Conservation (phyloP, 1,284 basidiomycete species). For the Neolentinus lepideus region DNA sequence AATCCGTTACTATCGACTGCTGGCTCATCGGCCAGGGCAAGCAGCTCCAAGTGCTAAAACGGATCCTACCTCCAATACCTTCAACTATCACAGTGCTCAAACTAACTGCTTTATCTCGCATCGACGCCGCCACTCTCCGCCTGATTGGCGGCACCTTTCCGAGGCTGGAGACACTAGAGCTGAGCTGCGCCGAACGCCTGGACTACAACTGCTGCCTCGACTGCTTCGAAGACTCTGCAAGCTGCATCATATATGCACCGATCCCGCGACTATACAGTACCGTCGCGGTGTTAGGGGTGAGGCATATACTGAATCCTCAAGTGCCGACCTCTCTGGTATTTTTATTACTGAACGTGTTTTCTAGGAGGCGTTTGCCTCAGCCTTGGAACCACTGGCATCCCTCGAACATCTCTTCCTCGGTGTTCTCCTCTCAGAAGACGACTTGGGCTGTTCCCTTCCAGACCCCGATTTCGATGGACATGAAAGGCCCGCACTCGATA, state of each 20-base stretch:
- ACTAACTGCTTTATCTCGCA: slow-evolving; percentile 44
- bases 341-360: background rate
- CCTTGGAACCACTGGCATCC: slow-evolving; percentile 29
- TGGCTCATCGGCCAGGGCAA: slow-evolving; percentile 18
- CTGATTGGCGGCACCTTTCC: slow-evolving; percentile 40
- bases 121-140: slow-evolving; percentile 40
- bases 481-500: background rate
- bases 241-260: slow-evolving; percentile 51
- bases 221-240: slow-evolving; percentile 56
- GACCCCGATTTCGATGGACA: background rate
- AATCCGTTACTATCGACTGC: slow-evolving; percentile 18
- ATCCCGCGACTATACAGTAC: slow-evolving; percentile 42
- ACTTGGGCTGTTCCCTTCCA: slow-evolving; percentile 5
- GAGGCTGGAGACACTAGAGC: slow-evolving; percentile 34
- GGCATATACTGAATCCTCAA: slow-evolving; percentile 12
- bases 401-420: slow-evolving; percentile 53
- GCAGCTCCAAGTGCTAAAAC: slow-evolving; percentile 15
- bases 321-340: slow-evolving; percentile 4
- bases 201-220: slow-evolving; percentile 48
- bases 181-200: slow-evolving; percentile 52
- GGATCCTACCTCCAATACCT: slow-evolving; percentile 19
- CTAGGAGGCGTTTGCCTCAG: slow-evolving; percentile 22
- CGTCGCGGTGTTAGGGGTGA: slow-evolving; percentile 40
- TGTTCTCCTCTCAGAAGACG: slow-evolving; percentile 44
- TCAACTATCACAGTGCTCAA: slow-evolving; percentile 29